Evolutionary conservation across 1,284 basidiomycete species (phyloP), one percentile per base, ranked within the genome.

Genomic region (Pterulicium gracile): DNA sequence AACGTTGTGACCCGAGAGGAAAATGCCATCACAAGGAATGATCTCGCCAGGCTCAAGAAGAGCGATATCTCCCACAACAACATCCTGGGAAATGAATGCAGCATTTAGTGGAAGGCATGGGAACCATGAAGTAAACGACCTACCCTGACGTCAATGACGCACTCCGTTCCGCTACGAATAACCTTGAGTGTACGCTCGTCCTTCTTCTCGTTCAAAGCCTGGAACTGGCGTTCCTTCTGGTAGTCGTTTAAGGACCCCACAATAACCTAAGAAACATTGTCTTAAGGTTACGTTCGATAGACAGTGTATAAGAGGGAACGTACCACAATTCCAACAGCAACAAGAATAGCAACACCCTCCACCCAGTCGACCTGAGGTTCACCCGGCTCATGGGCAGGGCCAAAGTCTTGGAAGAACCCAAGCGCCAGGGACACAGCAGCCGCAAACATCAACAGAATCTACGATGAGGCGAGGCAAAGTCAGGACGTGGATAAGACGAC

Each of bases 191-290:
- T 79, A 42, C 95, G 88, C 56, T 96, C 91, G 49, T 98, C 96
- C 66, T 96, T 96, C 67, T 96, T 89, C 54, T 89, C 89, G 59
- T 97, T 97, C 46, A 98, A 76, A 32, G 72, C 72, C 57, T 88
- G 83, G 69, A 98, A 98, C 66, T 98, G 95, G 4, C 81, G 81
- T 62, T 98, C 95, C 67, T 98, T 98, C 64, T 98, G 93, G 82
- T 88, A 98, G 61, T 94, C 92, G 58, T 92, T 94, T 32, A 94
- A 51, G 19, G 88, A 89, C 32, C 90, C 91, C 44, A 94, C 88
- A 36, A 90, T 63, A 51, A 95, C 81, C 81, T 83, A 41, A 14
- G 46, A 54, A 32, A 48, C 19, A 44, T 34, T 42, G 27, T n/a
- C 10, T 32, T n/a, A 32, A 32, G n/a, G 43, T n/a, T 7, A 43